A percentile compares a stretch with the other conserved stretches of the same genome.
Evolutionary conservation across 2,329 filamentous ascomycete genomes (phyloP).

Genomic region (Pleoardoris graminearum): DNA sequence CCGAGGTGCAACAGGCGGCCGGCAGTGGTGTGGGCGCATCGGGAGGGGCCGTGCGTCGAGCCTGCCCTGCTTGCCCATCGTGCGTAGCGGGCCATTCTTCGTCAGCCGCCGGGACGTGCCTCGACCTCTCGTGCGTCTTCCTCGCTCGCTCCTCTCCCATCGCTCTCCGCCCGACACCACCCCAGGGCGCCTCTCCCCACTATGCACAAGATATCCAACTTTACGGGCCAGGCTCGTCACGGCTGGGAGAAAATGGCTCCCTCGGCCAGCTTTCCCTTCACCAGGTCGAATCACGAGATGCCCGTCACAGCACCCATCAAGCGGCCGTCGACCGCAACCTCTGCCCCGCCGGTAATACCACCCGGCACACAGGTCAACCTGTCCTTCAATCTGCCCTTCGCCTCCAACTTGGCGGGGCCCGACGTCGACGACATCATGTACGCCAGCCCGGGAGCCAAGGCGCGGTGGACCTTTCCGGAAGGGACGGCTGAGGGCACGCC

Average conservation of each 20-base stretch:
- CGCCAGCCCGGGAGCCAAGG: slow-evolving; percentile 82
- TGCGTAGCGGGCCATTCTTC: not conserved
- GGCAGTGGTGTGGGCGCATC: slow-evolving; percentile 1
- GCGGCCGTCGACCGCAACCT: slow-evolving; percentile 55
- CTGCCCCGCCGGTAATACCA: slow-evolving; percentile 64
- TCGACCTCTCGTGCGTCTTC: slow-evolving; percentile 19
- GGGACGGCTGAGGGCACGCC: slow-evolving; percentile 82
- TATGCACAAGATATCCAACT: slow-evolving; percentile 72
- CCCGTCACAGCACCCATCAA: slow-evolving; percentile 57
- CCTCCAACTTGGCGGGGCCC: slow-evolving; percentile 87
- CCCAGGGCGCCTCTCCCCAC: slow-evolving; percentile 34
- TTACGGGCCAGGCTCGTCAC: slow-evolving; percentile 67
- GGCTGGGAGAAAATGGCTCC: slow-evolving; percentile 70
- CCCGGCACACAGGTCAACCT: slow-evolving; percentile 82
- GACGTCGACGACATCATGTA: slow-evolving; percentile 95
- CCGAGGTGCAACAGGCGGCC: not conserved
- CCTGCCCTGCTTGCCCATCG: not conserved
- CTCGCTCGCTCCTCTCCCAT: slow-evolving; percentile 24
- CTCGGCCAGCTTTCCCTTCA: slow-evolving; percentile 64
- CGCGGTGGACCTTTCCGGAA: slow-evolving; percentile 91
- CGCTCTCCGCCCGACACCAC: slow-evolving; percentile 28
- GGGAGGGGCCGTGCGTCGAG: slow-evolving; percentile 2
- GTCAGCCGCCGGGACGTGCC: slow-evolving; percentile 2
- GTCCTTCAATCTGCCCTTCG: slow-evolving; percentile 96
- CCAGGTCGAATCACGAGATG: slow-evolving; percentile 61